Base-by-base conservation (phyloP, 495 filamentous ascomycete genomes). In the Annulohypoxylon nitens region DNA sequence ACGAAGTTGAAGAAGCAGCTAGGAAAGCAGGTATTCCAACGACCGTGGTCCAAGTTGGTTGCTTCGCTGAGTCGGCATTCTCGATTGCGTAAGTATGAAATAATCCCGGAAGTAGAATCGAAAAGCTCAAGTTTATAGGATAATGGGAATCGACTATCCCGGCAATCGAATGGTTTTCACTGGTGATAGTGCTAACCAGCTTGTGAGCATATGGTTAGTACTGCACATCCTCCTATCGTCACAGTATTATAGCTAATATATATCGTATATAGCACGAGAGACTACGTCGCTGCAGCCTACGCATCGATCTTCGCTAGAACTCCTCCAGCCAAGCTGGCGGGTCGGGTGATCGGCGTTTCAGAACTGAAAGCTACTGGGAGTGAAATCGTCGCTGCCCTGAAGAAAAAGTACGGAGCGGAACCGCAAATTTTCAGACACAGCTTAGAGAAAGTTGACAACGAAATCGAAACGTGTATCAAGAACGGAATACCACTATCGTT, bases 221-320 rank as follows among this genome's bases (percentile, higher is more conserved):
- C 30, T n/a, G 20, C 4, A 20, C 34, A 14, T 9, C 20, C 8
- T 60, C 12, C 12, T 26, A 45, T 7, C 5, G 26, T 7, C 5
- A 14, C 4, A 9, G 14, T 5, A 2, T 5, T 8, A 14, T 8
- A 26, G 37, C 37, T 43, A 9, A 60, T 23, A 14, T 4, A 7
- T 16, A 0, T 18, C 23, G 12, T 14, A 16, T 55, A 50, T 53
- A 74, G 74, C 23, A 66, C 73, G 9, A 61, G 76, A 30, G 69
- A 73, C 16, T 78, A 76, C 16, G 70, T 78, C 4, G 73, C 73
- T 23, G 67, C 62, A 54, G 75, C 70, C 10, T 74, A 78, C 43
- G 67, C 73, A 30, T 76, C 66, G 18, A 76, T 76, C 50, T 78
- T 78, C 8, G 70, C 76, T 0, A 57, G 26, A 2, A 76, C 73